Conservation (phyloP, 2,329 filamentous ascomycete genomes). For the Aspergillus sp. region DNA sequence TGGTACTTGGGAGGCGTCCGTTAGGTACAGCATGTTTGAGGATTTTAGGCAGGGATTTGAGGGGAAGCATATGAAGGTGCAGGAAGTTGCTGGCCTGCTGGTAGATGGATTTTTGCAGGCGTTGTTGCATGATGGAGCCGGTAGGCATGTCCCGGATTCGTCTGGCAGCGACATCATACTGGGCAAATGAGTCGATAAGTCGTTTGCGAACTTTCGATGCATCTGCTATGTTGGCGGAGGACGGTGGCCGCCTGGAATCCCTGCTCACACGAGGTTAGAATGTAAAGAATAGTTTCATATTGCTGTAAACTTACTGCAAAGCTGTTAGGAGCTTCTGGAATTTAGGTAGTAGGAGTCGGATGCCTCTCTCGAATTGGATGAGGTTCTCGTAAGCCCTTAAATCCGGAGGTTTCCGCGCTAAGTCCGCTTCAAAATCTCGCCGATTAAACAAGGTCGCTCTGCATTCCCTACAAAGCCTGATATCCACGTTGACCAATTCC, state of each 20-base stretch:
- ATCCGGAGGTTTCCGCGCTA: constrained; percentile 61
- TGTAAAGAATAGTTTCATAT: no score
- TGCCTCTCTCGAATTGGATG: constrained; percentile 78
- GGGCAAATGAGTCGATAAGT: constrained; percentile 77
- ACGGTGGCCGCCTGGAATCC: constrained; percentile 57
- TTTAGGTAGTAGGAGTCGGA: constrained; percentile 68
- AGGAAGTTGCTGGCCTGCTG: constrained; percentile 74
- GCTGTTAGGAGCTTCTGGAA: constrained; percentile 71
- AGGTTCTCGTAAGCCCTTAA: constrained; percentile 77
- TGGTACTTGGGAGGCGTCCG: constrained; percentile 26
- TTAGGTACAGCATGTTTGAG: constrained; percentile 54
- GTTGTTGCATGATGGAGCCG: constrained; percentile 60
- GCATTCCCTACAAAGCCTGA: constrained; percentile 91
- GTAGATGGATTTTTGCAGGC: constrained; percentile 73
- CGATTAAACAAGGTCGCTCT: constrained; percentile 62
- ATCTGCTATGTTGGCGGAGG: constrained; percentile 66
- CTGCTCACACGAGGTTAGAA: constrained; percentile 15
- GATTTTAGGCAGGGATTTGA: constrained; percentile 65
- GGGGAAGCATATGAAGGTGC: constrained; percentile 81
- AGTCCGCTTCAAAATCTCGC: constrained; percentile 66
- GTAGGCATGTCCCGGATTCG: constrained; percentile 72
- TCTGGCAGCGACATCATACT: constrained; percentile 75
- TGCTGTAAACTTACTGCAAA: constrained; percentile 49
- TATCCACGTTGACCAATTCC: constrained; percentile 61
- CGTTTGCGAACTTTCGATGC: constrained; percentile 84